Evolutionary conservation across 441 rosid genomes (phyloP).

Genomic region (Euphorbia celastroides): DNA sequence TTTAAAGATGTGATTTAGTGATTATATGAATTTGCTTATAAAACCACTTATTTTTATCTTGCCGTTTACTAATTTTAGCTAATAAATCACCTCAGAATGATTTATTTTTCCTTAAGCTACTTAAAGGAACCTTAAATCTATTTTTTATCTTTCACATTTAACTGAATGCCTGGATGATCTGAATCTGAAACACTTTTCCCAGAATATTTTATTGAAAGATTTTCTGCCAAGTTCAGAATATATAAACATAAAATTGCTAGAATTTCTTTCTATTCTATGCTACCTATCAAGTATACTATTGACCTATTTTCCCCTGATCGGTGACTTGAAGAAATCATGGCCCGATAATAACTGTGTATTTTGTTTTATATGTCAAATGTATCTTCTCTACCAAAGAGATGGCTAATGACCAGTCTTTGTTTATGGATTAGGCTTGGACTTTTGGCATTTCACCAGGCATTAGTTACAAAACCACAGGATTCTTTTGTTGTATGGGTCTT

Average conservation of each 20-base stretch:
- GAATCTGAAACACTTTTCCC: background rate
- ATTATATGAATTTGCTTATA: constrained; percentile 6
- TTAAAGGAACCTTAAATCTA: background rate
- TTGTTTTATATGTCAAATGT: no score
- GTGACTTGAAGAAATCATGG: no score
- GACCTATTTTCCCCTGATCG: background rate
- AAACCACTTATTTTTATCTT: background rate
- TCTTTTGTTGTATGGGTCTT: constrained; percentile 59
- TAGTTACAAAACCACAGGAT: constrained; percentile 72
- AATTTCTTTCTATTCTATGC: background rate
- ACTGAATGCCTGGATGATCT: background rate
- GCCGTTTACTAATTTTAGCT: background rate
- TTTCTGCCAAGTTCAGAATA: background rate
- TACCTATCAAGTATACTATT: no score
- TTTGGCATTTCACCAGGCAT: constrained; percentile 80
- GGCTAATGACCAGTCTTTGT: constrained; percentile 24
- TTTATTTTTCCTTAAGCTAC: background rate
- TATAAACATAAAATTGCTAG: background rate
- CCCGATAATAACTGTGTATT: background rate
- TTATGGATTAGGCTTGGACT: constrained; percentile 65
- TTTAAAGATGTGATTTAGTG: background rate
- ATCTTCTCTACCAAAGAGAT: no score
- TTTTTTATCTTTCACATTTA: background rate
- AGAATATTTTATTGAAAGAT: background rate
- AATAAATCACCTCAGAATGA: background rate